Percentiles rank a stretch among this genome's conserved stretches.
phyloP scores from a whole-genome alignment of 192 early-diverging fungal genomes.

The Backusella tarrabulga region DNA sequence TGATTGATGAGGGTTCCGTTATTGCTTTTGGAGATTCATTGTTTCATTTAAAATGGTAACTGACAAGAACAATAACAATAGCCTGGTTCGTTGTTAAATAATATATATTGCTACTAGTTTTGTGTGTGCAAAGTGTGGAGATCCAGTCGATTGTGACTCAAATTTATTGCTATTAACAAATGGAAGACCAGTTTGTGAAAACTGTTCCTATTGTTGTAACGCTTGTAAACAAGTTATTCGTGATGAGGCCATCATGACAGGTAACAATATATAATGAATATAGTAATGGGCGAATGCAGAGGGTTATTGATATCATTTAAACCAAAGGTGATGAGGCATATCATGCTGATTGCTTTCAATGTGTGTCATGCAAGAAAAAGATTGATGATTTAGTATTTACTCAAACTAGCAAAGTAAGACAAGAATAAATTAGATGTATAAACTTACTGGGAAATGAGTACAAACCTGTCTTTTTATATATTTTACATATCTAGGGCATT shows the following conservation, averaged over 20 bases:
- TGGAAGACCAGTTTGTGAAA: slow-evolving; percentile 82
- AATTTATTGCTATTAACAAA: slow-evolving; percentile 74
- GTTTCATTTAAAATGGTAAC: slow-evolving; percentile 82
- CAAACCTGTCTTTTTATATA: not conserved
- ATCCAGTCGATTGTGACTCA: slow-evolving; percentile 71
- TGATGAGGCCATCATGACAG: slow-evolving; percentile 85
- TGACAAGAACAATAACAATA: not conserved
- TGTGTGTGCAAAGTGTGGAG: slow-evolving; percentile 72
- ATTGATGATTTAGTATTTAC: slow-evolving; percentile 80
- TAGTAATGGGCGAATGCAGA: not conserved
- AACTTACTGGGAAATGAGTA: not conserved
- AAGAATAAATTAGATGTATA: not conserved
- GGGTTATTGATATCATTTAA: not conserved
- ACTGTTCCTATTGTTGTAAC: slow-evolving; percentile 77
- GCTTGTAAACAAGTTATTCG: slow-evolving; percentile 71
- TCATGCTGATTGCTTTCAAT: slow-evolving; percentile 80
- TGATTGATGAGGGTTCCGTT: slow-evolving; percentile 75
- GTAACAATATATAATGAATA: slow-evolving; percentile 30
- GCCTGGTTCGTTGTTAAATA: slow-evolving; percentile 15
- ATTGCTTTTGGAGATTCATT: slow-evolving; percentile 80
- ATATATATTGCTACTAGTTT: slow-evolving; percentile 47
- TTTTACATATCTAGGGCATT: slow-evolving; percentile 50
- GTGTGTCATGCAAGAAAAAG: slow-evolving; percentile 66
- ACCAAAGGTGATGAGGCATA: slow-evolving; percentile 68
- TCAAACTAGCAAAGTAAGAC: slow-evolving; percentile 66